These are phyloP conservation scores for Pelagophyceae sp. DNA, from an alignment of 352 stramenopile species.

Conservation along the genomic window DNA sequence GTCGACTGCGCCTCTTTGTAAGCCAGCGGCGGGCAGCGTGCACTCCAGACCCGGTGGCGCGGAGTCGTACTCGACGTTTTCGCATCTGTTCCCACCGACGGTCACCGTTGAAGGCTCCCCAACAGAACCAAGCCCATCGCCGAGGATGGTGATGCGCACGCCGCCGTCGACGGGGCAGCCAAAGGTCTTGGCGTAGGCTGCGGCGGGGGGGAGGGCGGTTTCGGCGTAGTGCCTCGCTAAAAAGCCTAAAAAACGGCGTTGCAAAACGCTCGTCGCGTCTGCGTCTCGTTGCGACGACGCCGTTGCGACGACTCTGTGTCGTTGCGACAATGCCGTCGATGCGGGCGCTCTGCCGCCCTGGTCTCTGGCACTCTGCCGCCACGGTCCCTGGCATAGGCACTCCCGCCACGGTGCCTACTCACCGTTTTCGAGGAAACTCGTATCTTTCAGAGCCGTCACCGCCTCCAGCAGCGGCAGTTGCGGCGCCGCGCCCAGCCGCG, in stretches of 20 bases:
- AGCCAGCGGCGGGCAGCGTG: conserved; percentile 47
- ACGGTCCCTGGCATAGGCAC: too few species aligned
- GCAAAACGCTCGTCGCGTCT: background rate
- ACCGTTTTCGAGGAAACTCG: conserved; percentile 16
- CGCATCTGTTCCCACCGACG: conserved; percentile 58
- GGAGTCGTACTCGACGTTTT: conserved; percentile 32
- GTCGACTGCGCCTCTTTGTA: conserved; percentile 36
- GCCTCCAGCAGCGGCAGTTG: background rate
- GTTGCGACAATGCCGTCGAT: conserved; percentile 7
- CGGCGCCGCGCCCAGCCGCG: background rate
- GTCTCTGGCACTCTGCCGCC: too few species aligned
- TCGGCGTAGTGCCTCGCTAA: background rate
- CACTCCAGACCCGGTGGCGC: conserved; percentile 55
- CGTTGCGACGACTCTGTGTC: background rate
- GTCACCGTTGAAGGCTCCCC: conserved; percentile 35
- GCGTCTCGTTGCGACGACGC: background rate
- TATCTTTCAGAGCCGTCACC: background rate
- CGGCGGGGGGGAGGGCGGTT: background rate
- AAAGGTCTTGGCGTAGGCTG: conserved; percentile 28
- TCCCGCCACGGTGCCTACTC: too few species aligned
- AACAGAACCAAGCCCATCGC: conserved; percentile 26
- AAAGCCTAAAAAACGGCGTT: too few species aligned
- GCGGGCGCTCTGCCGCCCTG: too few species aligned
- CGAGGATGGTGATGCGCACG: conserved; percentile 29
- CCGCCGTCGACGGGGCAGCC: conserved; percentile 29